These are phyloP conservation scores for Leccinum subspadiceum DNA, from an alignment of 1,284 basidiomycete genomes.

Conservation along the genomic window DNA sequence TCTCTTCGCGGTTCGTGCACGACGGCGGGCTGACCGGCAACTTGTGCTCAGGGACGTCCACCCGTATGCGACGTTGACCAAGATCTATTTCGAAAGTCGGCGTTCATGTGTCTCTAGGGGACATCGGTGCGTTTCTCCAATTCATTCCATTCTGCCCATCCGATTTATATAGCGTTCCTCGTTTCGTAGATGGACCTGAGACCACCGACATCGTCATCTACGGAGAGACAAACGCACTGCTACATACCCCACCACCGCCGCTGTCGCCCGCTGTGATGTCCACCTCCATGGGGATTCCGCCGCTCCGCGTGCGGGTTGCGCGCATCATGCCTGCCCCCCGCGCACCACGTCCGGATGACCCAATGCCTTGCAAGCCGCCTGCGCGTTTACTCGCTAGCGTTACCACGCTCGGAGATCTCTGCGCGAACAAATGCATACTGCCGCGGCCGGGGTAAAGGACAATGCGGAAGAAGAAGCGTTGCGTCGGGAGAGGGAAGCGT, in stretches of 20 bases:
- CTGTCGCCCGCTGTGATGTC: constrained; percentile 2
- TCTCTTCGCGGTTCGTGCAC: constrained; percentile 9
- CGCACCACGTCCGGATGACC: no score
- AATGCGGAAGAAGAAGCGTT: constrained; percentile 27
- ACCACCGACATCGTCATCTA: no score
- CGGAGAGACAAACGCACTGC: constrained; percentile 36
- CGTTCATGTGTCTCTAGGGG: constrained; percentile 39
- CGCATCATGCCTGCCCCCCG: no score
- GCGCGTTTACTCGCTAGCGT: constrained; percentile 7
- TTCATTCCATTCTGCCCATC: constrained; percentile 35
- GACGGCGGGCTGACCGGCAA: not conserved
- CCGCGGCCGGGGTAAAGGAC: constrained; percentile 12
- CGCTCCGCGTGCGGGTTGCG: constrained; percentile 41
- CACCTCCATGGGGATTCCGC: constrained; percentile 16
- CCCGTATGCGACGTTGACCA: constrained; percentile 46
- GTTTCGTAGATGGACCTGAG: no score
- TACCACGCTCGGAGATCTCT: constrained; percentile 19
- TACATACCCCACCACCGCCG: constrained; percentile 11
- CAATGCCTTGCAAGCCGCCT: constrained; percentile 63
- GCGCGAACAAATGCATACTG: constrained; percentile 19
- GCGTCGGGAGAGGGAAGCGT: constrained; percentile 7
- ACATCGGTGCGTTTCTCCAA: no score
- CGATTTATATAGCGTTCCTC: no score
- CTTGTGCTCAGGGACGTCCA: constrained; percentile 58
- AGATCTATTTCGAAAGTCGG: constrained; percentile 35